Base-by-base conservation (phyloP, 129 eudicot species). In the Flaveria bidentis region DNA sequence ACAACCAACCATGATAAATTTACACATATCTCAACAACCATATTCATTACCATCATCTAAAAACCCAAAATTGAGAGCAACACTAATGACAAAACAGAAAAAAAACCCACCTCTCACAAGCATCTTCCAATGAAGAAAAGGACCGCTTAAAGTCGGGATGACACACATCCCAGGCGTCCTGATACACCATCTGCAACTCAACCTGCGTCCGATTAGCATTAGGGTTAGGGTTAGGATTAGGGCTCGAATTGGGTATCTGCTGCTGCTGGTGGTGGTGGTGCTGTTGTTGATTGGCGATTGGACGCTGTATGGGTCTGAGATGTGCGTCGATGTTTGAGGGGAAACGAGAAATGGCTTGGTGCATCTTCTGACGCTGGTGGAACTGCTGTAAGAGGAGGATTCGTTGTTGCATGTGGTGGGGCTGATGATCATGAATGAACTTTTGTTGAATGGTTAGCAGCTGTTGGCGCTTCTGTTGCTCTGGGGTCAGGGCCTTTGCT, bases 151-250 rank as follows among this genome's bases (percentile, higher is more conserved):
- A 87, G 20, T 93, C 98, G 2, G 98, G 98, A 79, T 90, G 97
- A 25, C 98, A 93, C 23, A 93, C 98, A 14, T 85, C 85, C 93
- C 92, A 88, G 17, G 96, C 97, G 46, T 93, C 98, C 84, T 93
- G 97, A 61, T 90, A 93, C 23, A 97, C 91, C 88, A 90, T 80
- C 83, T 90, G 98, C 50, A 90, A 74, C 80, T 87, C 92, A 0
- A 70, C 88, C 50, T 78, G 73, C 25, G 78, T 52, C 56, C 80
- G 50, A 55, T 76, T 71, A 26, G 39, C 70, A 69, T 57, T 80
- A 83, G 78, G 71, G 61, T 70, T 78, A 11, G 81, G 30, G 56
- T n/a, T n/a, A n/a, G 55, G 60, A n/a, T 63, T 78, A 80, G 81
- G 30, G 56, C 18, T 25, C 1, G 36, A 30, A 30, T 30, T 30